Evolutionary conservation across 805 yeast species (phyloP).

Genomic region (Blastobotrys robertii): DNA sequence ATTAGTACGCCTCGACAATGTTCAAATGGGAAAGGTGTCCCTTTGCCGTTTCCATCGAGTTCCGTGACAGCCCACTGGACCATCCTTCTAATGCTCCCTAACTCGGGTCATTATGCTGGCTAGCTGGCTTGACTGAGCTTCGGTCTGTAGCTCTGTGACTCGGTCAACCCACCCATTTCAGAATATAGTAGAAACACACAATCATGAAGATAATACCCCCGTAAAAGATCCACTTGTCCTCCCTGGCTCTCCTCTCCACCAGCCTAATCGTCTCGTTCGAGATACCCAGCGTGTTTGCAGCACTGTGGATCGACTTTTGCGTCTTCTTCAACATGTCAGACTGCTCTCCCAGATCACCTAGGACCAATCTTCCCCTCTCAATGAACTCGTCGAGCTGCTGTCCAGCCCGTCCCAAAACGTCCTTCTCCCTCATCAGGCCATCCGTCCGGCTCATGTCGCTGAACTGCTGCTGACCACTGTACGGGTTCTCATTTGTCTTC

Average conservation of each 20-base stretch:
- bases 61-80: too few relatives aligned
- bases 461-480: constrained; percentile 9
- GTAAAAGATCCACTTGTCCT: constrained; percentile 83
- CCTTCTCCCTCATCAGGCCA: constrained; percentile 62
- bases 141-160: too few relatives aligned
- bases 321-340: constrained; percentile 58
- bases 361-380: constrained; percentile 79
- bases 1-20: too few relatives aligned
- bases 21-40: too few relatives aligned
- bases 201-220: constrained; percentile 57
- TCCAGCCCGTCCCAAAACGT: constrained; percentile 50
- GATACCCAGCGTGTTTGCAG: constrained; percentile 75
- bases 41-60: too few relatives aligned
- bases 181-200: constrained; percentile 55
- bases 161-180: constrained; percentile 49
- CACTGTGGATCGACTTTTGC: constrained; percentile 52
- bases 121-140: too few relatives aligned
- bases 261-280: constrained; percentile 73
- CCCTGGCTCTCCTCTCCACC: constrained; percentile 71
- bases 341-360: constrained; percentile 80
- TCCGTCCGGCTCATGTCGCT: constrained; percentile 34
- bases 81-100: too few relatives aligned
- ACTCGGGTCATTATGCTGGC: too few relatives aligned
- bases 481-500: constrained; percentile 25
- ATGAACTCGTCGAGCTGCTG: constrained; percentile 81